Percentiles rank a stretch among this genome's conserved stretches.
These are phyloP conservation scores for Pontederia crassipes DNA, from an alignment of 176 grass and related monocot genomes.

Conservation along the genomic window DNA sequence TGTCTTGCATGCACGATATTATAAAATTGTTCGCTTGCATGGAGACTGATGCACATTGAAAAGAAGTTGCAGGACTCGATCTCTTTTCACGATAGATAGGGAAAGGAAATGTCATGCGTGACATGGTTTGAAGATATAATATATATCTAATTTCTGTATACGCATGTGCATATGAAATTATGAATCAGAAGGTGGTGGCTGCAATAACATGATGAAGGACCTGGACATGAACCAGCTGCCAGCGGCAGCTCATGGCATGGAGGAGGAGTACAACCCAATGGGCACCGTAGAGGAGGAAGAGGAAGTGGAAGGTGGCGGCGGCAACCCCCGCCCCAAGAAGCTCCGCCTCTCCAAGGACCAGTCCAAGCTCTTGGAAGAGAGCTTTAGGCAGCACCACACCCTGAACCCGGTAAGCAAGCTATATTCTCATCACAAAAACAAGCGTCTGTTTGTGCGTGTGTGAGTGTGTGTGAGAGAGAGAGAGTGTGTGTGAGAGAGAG, in stretches of 20 bases:
- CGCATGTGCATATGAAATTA: not conserved
- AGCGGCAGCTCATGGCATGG: slow-evolving; percentile 44
- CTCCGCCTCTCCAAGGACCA: slow-evolving; percentile 14
- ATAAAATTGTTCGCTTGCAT: too few species aligned
- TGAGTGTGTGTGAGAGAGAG: too few species aligned
- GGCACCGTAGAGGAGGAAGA: slow-evolving; percentile 64
- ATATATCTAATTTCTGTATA: not conserved
- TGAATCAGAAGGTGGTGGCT: slow-evolving; percentile 41
- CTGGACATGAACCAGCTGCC: slow-evolving; percentile 83
- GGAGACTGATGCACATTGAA: too few species aligned
- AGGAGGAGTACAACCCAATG: slow-evolving; percentile 76
- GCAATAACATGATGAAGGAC: slow-evolving; percentile 43
- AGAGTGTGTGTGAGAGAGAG: too few species aligned
- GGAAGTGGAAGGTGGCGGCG: slow-evolving; percentile 26
- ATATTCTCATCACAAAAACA: not conserved
- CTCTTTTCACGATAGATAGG: too few species aligned
- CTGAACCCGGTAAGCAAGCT: not conserved
- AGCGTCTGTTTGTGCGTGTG: not conserved
- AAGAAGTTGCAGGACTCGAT: too few species aligned
- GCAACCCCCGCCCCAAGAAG: slow-evolving; percentile 46
- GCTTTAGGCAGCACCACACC: slow-evolving; percentile 14
- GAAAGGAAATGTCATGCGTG: too few species aligned
- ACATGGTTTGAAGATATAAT: too few species aligned
- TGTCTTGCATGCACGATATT: too few species aligned
- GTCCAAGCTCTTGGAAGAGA: slow-evolving; percentile 10